Conservation (phyloP, 2,329 filamentous ascomycete species). For the Tolypocladium amazonense region DNA sequence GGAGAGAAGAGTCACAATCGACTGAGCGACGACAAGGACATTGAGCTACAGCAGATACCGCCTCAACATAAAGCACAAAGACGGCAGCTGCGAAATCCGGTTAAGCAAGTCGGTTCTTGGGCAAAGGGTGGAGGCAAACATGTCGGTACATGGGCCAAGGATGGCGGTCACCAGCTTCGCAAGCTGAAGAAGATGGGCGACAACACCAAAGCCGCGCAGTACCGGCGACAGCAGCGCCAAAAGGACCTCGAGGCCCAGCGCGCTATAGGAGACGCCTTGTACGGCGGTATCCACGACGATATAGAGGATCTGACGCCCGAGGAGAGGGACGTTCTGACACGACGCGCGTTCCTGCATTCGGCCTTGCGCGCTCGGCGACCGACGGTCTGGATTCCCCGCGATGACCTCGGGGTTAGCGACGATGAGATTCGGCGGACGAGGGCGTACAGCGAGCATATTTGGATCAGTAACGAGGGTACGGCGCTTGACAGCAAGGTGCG, state of each 20-base stretch:
- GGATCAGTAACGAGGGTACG: constrained; percentile 90
- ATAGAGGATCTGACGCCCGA: constrained; percentile 88
- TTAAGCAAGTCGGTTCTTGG: constrained; percentile 37
- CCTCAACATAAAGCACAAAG: constrained; percentile 4
- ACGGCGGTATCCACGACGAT: constrained; percentile 80
- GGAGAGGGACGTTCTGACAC: constrained; percentile 75
- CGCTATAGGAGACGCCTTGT: constrained; percentile 69
- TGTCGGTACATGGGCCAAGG: constrained; percentile 25
- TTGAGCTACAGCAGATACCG: constrained; percentile 29
- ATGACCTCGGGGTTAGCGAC: constrained; percentile 81
- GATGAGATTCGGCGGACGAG: constrained; percentile 78
- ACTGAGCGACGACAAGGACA: constrained; percentile 24
- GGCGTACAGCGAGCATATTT: constrained; percentile 67
- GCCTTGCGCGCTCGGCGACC: constrained; percentile 77
- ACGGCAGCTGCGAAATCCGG: constrained; percentile 28
- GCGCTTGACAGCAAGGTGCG: constrained; percentile 74
- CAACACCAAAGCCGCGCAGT: constrained; percentile 31
- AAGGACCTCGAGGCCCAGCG: constrained; percentile 63
- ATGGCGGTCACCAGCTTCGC: constrained; percentile 36
- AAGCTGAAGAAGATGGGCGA: constrained; percentile 25
- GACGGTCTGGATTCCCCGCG: constrained; percentile 86
- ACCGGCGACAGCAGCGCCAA: constrained; percentile 35
- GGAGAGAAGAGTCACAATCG: constrained; percentile 17
- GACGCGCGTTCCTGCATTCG: constrained; percentile 82
- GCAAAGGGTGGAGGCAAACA: constrained; percentile 22